These are phyloP conservation scores for Dioscorea dumetorum DNA, from an alignment of 106 monocot genomes.

Conservation along the genomic window DNA sequence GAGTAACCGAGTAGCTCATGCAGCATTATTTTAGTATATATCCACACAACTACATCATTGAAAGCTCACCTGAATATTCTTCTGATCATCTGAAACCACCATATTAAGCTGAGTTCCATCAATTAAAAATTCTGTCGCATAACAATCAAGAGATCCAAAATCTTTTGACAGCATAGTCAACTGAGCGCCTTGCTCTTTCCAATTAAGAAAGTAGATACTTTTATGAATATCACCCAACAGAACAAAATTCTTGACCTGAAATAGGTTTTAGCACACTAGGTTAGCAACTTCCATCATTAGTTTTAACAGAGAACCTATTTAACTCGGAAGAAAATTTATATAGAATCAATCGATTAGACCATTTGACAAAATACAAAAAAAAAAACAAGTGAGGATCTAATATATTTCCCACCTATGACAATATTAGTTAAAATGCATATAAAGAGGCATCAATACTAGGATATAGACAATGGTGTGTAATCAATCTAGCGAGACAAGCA, in stretches of 20 bases:
- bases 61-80: slow-evolving; percentile 78
- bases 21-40: neutral
- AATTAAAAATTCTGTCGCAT: slow-evolving; percentile 94
- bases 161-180: slow-evolving; percentile 91
- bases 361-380: too few relatives aligned
- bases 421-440: too few relatives aligned
- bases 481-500: too few relatives aligned
- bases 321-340: too few relatives aligned
- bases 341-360: too few relatives aligned
- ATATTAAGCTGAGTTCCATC: slow-evolving; percentile 94
- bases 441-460: too few relatives aligned
- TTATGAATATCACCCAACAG: slow-evolving; percentile 92
- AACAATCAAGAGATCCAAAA: slow-evolving; percentile 97
- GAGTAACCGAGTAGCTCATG: too few relatives aligned
- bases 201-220: slow-evolving; percentile 92
- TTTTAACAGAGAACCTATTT: too few relatives aligned
- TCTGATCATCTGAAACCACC: slow-evolving; percentile 90
- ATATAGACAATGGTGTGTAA: too few relatives aligned
- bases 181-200: slow-evolving; percentile 98
- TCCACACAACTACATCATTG: neutral
- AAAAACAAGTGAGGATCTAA: too few relatives aligned
- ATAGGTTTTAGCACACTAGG: neutral
- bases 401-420: too few relatives aligned
- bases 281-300: too few relatives aligned
- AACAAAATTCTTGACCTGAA: slow-evolving; percentile 92